phyloP scores from a whole-genome alignment of 169 alveolate genomes.

The Besnoitia besnoiti region DNA sequence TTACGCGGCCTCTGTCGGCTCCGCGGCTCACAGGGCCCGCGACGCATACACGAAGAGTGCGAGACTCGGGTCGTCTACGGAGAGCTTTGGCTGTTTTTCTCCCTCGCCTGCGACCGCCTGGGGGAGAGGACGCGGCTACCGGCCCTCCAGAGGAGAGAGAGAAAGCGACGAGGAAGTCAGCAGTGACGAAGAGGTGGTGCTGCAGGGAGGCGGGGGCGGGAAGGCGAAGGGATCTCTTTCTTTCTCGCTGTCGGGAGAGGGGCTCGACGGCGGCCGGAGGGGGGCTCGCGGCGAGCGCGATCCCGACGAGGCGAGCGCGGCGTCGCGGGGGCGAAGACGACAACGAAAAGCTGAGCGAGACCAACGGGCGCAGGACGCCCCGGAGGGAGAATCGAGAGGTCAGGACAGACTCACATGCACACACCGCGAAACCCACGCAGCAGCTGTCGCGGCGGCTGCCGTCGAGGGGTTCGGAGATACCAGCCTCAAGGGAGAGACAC shows the following conservation, averaged over 20 bases:
- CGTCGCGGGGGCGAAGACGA: no score
- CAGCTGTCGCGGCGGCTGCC: slow-evolving; percentile 31
- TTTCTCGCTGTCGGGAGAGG: no score
- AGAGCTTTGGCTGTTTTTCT: not conserved
- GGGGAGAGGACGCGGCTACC: not conserved
- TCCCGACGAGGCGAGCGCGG: not conserved
- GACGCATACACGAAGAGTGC: not conserved
- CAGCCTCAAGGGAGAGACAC: not conserved
- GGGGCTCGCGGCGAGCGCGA: not conserved
- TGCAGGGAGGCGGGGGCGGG: not conserved
- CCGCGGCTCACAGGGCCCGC: not conserved
- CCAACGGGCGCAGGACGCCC: no score
- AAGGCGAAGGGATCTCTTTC: not conserved
- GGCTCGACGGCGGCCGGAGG: not conserved
- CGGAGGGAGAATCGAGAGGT: not conserved
- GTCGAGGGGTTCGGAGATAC: not conserved
- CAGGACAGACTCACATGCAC: not conserved
- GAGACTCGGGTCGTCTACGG: not conserved
- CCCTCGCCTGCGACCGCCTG: not conserved
- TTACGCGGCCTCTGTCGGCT: no score
- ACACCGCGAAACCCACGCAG: not conserved
- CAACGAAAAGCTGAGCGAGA: no score
- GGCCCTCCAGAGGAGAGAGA: not conserved
- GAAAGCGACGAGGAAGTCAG: not conserved
- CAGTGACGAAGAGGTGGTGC: not conserved